Base-by-base conservation (phyloP, 257 asterid species). In the Pogostemon cablin region DNA sequence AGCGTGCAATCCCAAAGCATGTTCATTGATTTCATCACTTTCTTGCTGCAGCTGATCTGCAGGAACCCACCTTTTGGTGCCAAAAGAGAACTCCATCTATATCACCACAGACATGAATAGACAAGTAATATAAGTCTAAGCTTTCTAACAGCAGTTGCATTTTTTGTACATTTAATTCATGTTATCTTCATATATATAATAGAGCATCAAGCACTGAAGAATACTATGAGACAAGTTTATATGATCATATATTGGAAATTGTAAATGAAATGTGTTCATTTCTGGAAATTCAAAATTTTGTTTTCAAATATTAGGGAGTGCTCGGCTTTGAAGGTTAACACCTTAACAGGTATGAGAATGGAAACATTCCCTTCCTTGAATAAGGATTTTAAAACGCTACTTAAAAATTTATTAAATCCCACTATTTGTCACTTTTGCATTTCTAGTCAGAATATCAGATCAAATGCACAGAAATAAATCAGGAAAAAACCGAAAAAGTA, bases 71-170 rank as follows among this genome's bases (percentile, higher is more conserved):
- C 81, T 84, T 79, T 80, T 88, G 80, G 86, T 75, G 62, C 98
- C 96, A 70, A 89, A 93, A 38, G 98, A 93, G 82, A 93, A 91
- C 72, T 93, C 98, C 98, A 93, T 93, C 98, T 90, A 79, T 82
- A 78, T 68, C 59, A 72, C 38, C 72, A 76, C 10, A 62, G 9
- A 66, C 35, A 75, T 56, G 43, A 76, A 41, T 37, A 52, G 17
- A 73, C 65, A 39, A 38, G 5, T 6, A 37, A 17, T 20, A 60
- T 38, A 8, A 38, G 55, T 52, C 20, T 41, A 12, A 57, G 49
- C 7, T 46, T 75, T 75, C 39, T 53, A 62, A 17, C n/a, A 62
- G 42, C 37, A 49, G 44, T 3, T 41, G 43, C 65, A 46, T 76
- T 34, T 15, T 9, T 44, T 34, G 68, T 37, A 70, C 71, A 65